These are phyloP conservation scores for Cruciata laevipes DNA, from an alignment of 257 asterid species.

Conservation along the genomic window DNA sequence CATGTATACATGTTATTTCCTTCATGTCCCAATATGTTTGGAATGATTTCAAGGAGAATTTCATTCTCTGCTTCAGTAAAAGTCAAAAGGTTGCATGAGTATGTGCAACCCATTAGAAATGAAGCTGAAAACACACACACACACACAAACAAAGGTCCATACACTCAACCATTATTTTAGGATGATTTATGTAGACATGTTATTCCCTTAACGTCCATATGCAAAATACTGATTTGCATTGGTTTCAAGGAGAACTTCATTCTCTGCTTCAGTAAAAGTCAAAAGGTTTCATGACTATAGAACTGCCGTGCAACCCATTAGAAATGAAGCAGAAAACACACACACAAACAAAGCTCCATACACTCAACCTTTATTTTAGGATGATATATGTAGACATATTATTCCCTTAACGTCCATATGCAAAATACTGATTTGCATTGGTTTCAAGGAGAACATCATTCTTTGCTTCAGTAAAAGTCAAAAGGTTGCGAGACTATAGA, in stretches of 20 bases:
- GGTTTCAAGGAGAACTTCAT: conserved; percentile 26
- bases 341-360: too few relatives aligned
- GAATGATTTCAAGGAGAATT: conserved; percentile 27
- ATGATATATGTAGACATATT: conserved; percentile 4
- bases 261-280: conserved; percentile 17
- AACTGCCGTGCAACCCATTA: conserved; percentile 16
- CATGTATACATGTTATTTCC: conserved; percentile 22
- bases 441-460: conserved; percentile 26
- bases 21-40: conserved; percentile 28
- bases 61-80: conserved; percentile 19
- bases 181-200: conserved; percentile 10
- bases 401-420: conserved; percentile 34
- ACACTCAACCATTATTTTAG: too few relatives aligned
- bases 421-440: conserved; percentile 20
- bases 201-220: conserved; percentile 31
- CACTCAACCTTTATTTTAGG: too few relatives aligned
- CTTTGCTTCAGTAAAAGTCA: conserved; percentile 18
- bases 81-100: conserved; percentile 13
- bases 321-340: conserved; percentile 13
- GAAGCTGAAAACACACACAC: conserved; percentile 16
- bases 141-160: too few relatives aligned
- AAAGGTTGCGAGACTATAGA: conserved; percentile 13
- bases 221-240: conserved; percentile 20
- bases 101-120: conserved; percentile 16
- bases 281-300: conserved; percentile 14